Percentiles rank a stretch among this genome's conserved stretches.
Conservation (phyloP, 768 basidiomycete genomes). For the Suillus discolor region DNA sequence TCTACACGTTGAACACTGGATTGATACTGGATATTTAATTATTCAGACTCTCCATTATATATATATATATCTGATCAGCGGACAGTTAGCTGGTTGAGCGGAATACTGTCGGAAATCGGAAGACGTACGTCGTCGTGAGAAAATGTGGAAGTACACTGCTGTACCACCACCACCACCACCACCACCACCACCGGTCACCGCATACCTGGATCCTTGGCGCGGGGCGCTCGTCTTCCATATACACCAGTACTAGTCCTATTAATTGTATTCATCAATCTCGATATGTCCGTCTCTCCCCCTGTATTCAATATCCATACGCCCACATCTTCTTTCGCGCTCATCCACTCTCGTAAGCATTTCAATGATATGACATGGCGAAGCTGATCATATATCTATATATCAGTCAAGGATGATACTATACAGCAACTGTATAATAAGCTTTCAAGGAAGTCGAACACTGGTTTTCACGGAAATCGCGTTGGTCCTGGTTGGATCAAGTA, state of each 20-base stretch:
- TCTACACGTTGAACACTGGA: neutral
- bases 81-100: neutral
- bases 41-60: neutral
- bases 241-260: neutral
- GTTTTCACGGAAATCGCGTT: constrained; percentile 62
- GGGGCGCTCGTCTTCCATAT: neutral
- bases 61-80: neutral
- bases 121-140: neutral
- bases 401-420: constrained; percentile 73
- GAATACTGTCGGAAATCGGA: neutral
- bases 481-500: constrained; percentile 88
- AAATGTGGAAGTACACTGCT: neutral
- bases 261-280: neutral
- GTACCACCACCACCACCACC: neutral
- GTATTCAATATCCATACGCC: constrained; percentile 81
- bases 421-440: constrained; percentile 69
- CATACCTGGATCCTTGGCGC: neutral
- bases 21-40: neutral
- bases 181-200: neutral
- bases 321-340: constrained; percentile 67
- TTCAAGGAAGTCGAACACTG: constrained; percentile 61
- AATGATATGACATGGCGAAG: constrained; percentile 9
- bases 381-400: constrained; percentile 6
- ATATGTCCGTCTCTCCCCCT: constrained; percentile 40
- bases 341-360: constrained; percentile 68